Percentiles rank a stretch among this genome's conserved stretches.
These are phyloP conservation scores for Yamadazyma membranifaciens DNA, from an alignment of 1,139 yeast genomes.

Conservation along the genomic window DNA sequence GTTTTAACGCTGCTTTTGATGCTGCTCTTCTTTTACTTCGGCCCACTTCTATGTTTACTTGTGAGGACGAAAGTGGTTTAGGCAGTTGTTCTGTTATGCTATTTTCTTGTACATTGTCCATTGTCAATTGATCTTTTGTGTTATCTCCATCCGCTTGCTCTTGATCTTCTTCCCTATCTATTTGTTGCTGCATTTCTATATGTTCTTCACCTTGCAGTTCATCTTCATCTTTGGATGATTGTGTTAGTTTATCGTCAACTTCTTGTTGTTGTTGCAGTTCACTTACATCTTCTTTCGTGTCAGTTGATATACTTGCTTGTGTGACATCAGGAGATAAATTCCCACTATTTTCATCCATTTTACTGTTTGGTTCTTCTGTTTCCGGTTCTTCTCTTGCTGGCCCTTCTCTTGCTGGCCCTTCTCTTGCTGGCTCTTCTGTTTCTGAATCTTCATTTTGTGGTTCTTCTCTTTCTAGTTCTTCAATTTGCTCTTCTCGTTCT, in stretches of 20 bases:
- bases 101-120: not conserved
- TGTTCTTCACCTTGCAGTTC: no score
- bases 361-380: no score
- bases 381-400: not conserved
- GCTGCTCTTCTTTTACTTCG: slow-evolving; percentile 4
- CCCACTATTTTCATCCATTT: no score
- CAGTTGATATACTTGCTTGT: no score
- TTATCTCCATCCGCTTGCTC: not conserved
- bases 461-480: slow-evolving; percentile 4
- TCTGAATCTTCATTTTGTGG: slow-evolving; percentile 5
- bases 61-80: not conserved
- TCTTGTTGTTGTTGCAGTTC: no score
- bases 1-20: slow-evolving; percentile 59
- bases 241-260: no score
- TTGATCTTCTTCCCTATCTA: not conserved
- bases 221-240: no score
- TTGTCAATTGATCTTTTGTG: not conserved
- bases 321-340: no score
- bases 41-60: slow-evolving; percentile 1
- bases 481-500: slow-evolving; percentile 3
- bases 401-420: not conserved
- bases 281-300: no score
- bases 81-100: slow-evolving; percentile 3
- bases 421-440: not conserved
- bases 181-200: no score